Percentiles rank a stretch among this genome's conserved stretches.
These are phyloP conservation scores for Ascochyta viciae-villosae DNA, from an alignment of 2,329 filamentous ascomycete genomes.

Conservation along the genomic window DNA sequence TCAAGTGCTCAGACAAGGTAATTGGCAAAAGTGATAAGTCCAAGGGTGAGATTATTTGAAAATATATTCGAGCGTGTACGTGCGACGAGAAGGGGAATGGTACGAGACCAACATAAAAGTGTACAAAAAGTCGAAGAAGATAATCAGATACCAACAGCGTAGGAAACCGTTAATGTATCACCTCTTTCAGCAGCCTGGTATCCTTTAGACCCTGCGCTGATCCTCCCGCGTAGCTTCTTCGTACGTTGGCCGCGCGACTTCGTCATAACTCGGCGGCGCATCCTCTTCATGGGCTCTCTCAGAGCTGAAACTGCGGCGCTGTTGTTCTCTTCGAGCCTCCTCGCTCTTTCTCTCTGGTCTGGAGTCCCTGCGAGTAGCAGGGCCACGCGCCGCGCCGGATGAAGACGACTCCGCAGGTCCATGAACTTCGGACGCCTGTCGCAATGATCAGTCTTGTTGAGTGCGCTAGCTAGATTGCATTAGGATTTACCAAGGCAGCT, in stretches of 20 bases:
- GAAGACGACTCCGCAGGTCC: slow-evolving; percentile 14
- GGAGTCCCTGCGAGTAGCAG: background rate
- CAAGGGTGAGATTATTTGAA: too few relatives aligned
- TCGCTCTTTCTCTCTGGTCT: slow-evolving; percentile 20
- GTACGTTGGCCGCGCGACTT: slow-evolving; percentile 20
- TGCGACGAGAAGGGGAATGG: too few relatives aligned
- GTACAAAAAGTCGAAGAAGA: background rate
- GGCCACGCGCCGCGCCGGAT: slow-evolving; percentile 1
- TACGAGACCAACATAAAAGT: background rate
- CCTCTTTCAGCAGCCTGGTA: background rate
- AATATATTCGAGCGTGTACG: too few relatives aligned
- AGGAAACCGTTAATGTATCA: background rate
- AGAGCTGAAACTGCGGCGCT: slow-evolving; percentile 20
- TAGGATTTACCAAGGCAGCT: slow-evolving; percentile 22
- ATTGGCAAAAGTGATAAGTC: too few relatives aligned
- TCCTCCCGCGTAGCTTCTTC: slow-evolving; percentile 8
- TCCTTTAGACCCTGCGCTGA: background rate
- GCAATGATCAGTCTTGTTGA: background rate
- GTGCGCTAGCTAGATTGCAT: background rate
- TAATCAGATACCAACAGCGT: background rate
- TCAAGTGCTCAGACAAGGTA: too few relatives aligned
- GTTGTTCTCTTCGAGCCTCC: slow-evolving; percentile 19
- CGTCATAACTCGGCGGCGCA: slow-evolving; percentile 19
- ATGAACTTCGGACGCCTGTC: slow-evolving; percentile 19
- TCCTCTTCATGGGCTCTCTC: slow-evolving; percentile 21